Base-by-base conservation (phyloP, 768 basidiomycete species). In the Russula emetica region DNA sequence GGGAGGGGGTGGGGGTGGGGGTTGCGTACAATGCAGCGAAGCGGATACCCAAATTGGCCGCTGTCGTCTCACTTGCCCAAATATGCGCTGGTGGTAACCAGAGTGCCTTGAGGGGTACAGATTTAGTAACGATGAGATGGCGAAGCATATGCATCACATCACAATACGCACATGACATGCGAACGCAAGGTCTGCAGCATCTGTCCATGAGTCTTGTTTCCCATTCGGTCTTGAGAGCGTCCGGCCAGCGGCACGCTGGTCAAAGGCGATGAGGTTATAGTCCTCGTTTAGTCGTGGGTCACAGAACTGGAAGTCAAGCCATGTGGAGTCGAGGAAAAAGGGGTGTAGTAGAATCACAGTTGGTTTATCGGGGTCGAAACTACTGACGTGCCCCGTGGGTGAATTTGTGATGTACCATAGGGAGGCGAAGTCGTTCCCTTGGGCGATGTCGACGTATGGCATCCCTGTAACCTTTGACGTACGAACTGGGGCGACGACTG, bases 401-500 rank as follows among this genome's bases (percentile, higher is more conserved):
- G 72, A 67, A 54, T 72, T 72, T 24, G 72, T 72, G 26, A 66
- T 72, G 63, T 72, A 72, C 69, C 67, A 72, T 34, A 72, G 45
- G 5, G 70, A 69, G 53, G 71, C 66, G 28, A 67, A 68, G 66
- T 70, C 69, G 22, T 24, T 55, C 10, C 56, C 65, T 47, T 58
- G 62, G 18, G 63, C 54, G 22, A 70, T 60, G 11, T 70, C 69
- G 49, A 70, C 64, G 60, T 69, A 69, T 47, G 69, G 69, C 68
- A 70, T 69, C 14, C 47, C 49, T 20, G 52, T 26, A 28, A 32
- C 61, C 54, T 36, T 36, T 6, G 47, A 11, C 7, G 20, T 10
- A 24, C 32, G 50, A 36, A n/a, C 2, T 26, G n/a, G 57, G 16
- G 26, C 18, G 7, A 49, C 18, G 30, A 34, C 38, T 32, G 36